Evolutionary conservation across 129 eudicot genomes (phyloP).

Genomic region (Cynara cardunculus): DNA sequence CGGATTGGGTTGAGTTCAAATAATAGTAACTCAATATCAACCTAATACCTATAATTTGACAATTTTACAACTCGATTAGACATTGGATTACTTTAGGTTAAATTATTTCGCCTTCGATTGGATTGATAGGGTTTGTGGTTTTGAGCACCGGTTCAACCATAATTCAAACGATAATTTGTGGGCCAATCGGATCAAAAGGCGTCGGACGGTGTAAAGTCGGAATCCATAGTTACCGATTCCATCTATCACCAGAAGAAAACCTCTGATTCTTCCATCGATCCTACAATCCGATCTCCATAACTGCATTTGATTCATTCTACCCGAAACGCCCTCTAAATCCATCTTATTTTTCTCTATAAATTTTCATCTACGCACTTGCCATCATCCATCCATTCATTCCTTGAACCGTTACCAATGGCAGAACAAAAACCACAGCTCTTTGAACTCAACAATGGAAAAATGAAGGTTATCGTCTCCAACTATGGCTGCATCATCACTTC

Average conservation of each 20-base stretch:
- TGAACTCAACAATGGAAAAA: slow-evolving; percentile 85
- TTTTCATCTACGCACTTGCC: background rate
- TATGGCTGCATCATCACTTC: slow-evolving; percentile 93
- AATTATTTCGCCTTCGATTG: too few species aligned
- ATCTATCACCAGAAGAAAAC: too few species aligned
- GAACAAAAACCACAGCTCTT: slow-evolving; percentile 57
- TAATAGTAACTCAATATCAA: too few species aligned
- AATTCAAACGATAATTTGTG: too few species aligned
- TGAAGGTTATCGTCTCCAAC: slow-evolving; percentile 66
- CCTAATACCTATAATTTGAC: too few species aligned
- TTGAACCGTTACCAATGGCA: slow-evolving; percentile 45
- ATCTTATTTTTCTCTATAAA: background rate
- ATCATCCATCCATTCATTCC: background rate
- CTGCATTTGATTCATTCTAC: background rate
- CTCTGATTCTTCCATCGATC: background rate
- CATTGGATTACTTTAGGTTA: too few species aligned
- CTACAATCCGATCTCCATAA: background rate
- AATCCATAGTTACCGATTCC: background rate
- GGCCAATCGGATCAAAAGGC: too few species aligned
- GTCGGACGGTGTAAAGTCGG: too few species aligned
- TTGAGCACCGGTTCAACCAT: too few species aligned
- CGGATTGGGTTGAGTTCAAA: too few species aligned
- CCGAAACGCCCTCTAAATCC: background rate
- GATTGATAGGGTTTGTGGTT: too few species aligned
- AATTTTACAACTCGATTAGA: too few species aligned